phyloP scores from a whole-genome alignment of 306 rosid species.

The Citrullus amarus region DNA sequence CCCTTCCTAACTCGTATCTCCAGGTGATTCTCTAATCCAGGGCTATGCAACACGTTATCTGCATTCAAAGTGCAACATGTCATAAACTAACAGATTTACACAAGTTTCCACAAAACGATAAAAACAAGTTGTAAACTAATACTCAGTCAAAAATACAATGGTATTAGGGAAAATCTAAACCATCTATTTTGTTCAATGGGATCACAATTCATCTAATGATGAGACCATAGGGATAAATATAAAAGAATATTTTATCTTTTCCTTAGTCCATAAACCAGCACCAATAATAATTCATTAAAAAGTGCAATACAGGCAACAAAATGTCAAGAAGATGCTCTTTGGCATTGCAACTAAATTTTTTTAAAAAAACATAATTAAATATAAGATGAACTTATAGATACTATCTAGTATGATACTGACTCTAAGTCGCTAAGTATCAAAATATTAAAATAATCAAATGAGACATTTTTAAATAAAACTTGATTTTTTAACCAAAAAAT shows the following conservation, averaged over 20 bases:
- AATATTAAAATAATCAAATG: background rate
- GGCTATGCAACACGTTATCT: slow-evolving; percentile 47
- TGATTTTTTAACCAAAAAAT: background rate
- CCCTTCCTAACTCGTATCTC: slow-evolving; percentile 59
- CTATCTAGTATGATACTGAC: background rate
- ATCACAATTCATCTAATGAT: background rate
- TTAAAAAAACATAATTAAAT: background rate
- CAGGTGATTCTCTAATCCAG: slow-evolving; percentile 56
- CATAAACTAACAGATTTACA: slow-evolving; percentile 10
- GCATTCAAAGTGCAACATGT: slow-evolving; percentile 39
- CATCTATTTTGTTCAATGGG: background rate
- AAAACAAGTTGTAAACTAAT: background rate
- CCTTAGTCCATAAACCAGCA: background rate
- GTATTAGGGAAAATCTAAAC: background rate
- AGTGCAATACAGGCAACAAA: background rate
- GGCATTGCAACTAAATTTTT: background rate
- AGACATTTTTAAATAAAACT: background rate
- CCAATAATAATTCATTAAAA: background rate
- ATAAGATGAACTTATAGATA: background rate
- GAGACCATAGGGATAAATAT: background rate
- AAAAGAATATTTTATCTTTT: background rate
- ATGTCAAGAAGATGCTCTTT: background rate
- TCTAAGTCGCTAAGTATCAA: background rate
- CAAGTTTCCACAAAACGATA: background rate
- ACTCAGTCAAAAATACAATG: background rate